phyloP scores from a whole-genome alignment of 2,329 filamentous ascomycete species.

The Aspergillus neotritici region DNA sequence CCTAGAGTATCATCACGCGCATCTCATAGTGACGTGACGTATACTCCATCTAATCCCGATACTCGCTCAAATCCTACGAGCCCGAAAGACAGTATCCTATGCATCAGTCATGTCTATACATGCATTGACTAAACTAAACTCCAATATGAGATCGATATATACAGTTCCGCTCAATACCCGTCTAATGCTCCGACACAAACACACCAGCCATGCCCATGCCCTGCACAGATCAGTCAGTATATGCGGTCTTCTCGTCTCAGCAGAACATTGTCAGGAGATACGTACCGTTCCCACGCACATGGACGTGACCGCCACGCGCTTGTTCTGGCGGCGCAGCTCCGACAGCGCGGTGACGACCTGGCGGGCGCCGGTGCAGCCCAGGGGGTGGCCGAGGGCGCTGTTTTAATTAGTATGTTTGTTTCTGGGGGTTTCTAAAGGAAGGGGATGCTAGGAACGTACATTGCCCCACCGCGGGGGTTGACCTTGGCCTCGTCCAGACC shows the following conservation, averaged over 20 bases:
- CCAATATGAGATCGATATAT: not conserved
- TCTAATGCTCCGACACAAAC: constrained; percentile 76
- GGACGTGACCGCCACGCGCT: constrained; percentile 78
- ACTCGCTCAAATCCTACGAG: too few species aligned
- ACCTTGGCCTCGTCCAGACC: constrained; percentile 75
- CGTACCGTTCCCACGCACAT: constrained; percentile 88
- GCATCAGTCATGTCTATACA: too few species aligned
- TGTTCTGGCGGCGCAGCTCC: constrained; percentile 71
- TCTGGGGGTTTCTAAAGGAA: not conserved
- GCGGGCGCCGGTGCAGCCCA: constrained; percentile 83
- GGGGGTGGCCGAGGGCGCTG: constrained; percentile 77
- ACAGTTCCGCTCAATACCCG: not conserved
- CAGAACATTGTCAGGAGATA: constrained; percentile 27
- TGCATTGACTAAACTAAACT: too few species aligned
- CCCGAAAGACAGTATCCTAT: too few species aligned
- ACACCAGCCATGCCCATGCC: constrained; percentile 77
- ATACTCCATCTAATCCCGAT: too few species aligned
- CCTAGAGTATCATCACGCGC: too few species aligned
- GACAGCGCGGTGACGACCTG: constrained; percentile 85
- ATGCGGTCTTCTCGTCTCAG: not conserved
- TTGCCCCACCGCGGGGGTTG: constrained; percentile 90
- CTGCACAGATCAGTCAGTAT: constrained; percentile 13
- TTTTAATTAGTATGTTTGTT: constrained; percentile 7
- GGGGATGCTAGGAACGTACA: constrained; percentile 38
- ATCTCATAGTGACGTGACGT: too few species aligned